Evolutionary conservation across 192 early-diverging fungal genomes (phyloP), one percentile per base, ranked within the genome.

Genomic region (Oehlia diaphana): DNA sequence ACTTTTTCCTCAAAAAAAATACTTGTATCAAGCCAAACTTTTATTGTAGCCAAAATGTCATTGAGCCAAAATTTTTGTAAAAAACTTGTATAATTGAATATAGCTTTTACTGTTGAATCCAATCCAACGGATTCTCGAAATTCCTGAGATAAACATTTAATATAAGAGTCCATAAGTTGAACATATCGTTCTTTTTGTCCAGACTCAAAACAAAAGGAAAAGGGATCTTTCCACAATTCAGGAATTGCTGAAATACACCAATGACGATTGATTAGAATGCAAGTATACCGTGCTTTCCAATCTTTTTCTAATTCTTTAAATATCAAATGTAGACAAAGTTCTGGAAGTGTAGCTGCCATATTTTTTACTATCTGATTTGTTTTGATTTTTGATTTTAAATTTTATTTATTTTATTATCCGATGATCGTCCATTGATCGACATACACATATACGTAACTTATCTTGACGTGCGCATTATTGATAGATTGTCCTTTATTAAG

Each of bases 151-250:
- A 67, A 67, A 14, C 65, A 67, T 2, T 33, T 67, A 33, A 67
- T 10, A 67, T 67, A 67, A 2, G 65, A 33, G 33, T 67, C 31
- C 16, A 67, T 67, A 33, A 67, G 14, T 67, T 67, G 26, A 33
- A 67, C 65, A 33, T 67, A 16, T 67, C 33, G 65, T 16, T 67
- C 65, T 67, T 67, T 67, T 33, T 67, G 14, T 33, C 28, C 16
- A 42, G 5, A 42, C 39, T 42, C 39, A 8, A 42, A 42, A 33
- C 23, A 67, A 67, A 14, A 26, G 37, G 26, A 16, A 28, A 72
- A 72, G n/a, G 71, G 71, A 53, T 72, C 33, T 72, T 16, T 37
- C 71, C 71, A 72, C n/a, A 72, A 53, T 10, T 50, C 42, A 53
- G 39, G 44, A 16, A 72, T 50, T 42, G 26, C 19, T 9, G 71